Conservation (phyloP, 768 basidiomycete genomes). For the Paxillus involutus region DNA sequence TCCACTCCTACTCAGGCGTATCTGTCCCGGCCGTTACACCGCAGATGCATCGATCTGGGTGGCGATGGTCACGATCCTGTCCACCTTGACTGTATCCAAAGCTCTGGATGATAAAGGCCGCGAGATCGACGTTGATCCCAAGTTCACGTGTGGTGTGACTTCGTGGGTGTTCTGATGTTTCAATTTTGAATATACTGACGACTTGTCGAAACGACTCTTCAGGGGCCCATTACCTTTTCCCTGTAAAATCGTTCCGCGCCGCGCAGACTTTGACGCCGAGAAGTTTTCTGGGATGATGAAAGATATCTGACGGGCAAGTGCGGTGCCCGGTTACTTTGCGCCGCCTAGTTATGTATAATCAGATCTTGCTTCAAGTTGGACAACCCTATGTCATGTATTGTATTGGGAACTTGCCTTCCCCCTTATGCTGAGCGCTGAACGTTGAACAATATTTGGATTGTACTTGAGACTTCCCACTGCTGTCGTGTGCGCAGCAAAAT, state of each 20-base stretch:
- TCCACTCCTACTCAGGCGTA: background rate
- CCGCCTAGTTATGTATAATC: too few species aligned
- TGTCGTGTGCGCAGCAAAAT: too few species aligned
- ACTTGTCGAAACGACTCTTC: background rate
- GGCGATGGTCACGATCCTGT: constrained; percentile 2
- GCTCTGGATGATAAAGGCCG: constrained; percentile 3
- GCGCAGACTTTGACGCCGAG: background rate
- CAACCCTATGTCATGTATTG: too few species aligned
- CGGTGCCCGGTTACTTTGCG: too few species aligned
- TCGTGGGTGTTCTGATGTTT: background rate
- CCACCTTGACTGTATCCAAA: background rate
- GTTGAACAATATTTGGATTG: too few species aligned
- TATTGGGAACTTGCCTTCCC: too few species aligned
- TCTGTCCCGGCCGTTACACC: constrained; percentile 3
- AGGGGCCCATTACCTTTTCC: background rate
- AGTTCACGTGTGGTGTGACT: background rate
- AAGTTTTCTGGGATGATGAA: background rate
- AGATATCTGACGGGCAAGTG: too few species aligned
- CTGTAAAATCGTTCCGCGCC: background rate
- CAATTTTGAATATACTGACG: background rate
- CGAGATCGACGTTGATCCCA: background rate
- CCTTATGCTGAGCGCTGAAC: too few species aligned
- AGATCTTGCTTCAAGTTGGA: too few species aligned
- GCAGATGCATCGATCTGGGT: constrained; percentile 1
- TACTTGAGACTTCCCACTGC: too few species aligned